Evolutionary conservation across 805 yeast genomes (phyloP).

Genomic region (Kazachstania africana): DNA sequence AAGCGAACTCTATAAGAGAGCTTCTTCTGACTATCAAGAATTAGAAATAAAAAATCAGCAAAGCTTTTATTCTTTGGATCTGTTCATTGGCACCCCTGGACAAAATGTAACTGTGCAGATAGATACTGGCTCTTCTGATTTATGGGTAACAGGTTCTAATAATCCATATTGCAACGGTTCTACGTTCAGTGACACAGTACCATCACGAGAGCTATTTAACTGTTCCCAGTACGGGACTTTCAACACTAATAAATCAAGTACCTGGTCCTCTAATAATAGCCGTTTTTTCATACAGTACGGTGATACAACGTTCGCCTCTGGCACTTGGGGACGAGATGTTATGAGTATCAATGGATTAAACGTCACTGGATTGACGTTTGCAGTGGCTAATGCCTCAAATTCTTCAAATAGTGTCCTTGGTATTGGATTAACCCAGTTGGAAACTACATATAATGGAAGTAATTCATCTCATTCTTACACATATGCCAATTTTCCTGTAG

Average conservation of each 20-base stretch:
- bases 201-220: too few species aligned
- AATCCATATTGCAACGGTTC: slow-evolving; percentile 34
- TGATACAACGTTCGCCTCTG: slow-evolving; percentile 36
- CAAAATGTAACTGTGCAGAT: slow-evolving; percentile 43
- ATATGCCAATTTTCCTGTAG: slow-evolving; percentile 58
- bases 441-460: slow-evolving; percentile 39
- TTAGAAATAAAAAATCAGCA: too few species aligned
- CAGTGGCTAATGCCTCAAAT: slow-evolving; percentile 56
- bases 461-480: slow-evolving; percentile 25
- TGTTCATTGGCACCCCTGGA: too few species aligned
- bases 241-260: slow-evolving; percentile 11
- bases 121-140: slow-evolving; percentile 67
- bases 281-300: slow-evolving; percentile 40
- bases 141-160: slow-evolving; percentile 38
- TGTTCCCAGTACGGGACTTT: slow-evolving; percentile 32
- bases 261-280: slow-evolving; percentile 21
- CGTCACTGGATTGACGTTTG: slow-evolving; percentile 48
- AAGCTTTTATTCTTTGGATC: too few species aligned
- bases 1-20: too few species aligned
- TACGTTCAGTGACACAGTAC: not conserved
- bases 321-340: slow-evolving; percentile 40
- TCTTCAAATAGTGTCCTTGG: slow-evolving; percentile 63
- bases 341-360: slow-evolving; percentile 41
- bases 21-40: too few species aligned
- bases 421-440: slow-evolving; percentile 59